These are phyloP conservation scores for Cordyceps militaris DNA, from an alignment of 2,329 filamentous ascomycete genomes.

Conservation along the genomic window DNA sequence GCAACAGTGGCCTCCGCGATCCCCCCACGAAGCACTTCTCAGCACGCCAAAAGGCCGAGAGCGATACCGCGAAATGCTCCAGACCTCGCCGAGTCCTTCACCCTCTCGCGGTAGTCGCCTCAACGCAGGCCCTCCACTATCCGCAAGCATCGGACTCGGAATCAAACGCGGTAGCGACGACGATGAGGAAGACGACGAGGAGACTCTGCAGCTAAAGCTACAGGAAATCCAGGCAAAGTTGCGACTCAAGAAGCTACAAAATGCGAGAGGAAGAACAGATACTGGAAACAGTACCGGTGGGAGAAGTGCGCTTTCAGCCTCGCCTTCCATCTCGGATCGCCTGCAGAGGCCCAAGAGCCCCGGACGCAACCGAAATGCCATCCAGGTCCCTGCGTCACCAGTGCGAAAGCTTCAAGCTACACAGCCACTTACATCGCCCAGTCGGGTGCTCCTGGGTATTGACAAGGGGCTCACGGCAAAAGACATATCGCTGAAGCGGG, in stretches of 20 bases:
- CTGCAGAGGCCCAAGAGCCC: background rate
- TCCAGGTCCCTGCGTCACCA: slow-evolving; percentile 72
- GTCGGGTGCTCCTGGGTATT: slow-evolving; percentile 74
- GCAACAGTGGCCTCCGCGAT: slow-evolving; percentile 59
- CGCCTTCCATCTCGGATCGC: slow-evolving; percentile 1
- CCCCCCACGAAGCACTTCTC: slow-evolving; percentile 56
- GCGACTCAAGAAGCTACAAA: slow-evolving; percentile 80
- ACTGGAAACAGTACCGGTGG: slow-evolving; percentile 14
- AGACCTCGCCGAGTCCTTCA: slow-evolving; percentile 61
- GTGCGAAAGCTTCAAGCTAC: slow-evolving; percentile 52
- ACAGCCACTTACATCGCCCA: slow-evolving; percentile 63
- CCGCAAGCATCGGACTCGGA: slow-evolving; percentile 29
- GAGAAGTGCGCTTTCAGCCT: slow-evolving; percentile 7
- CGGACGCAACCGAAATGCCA: slow-evolving; percentile 15
- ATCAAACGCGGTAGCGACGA: slow-evolving; percentile 47
- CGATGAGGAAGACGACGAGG: slow-evolving; percentile 89
- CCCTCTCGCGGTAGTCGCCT: slow-evolving; percentile 33
- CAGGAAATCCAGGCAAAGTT: slow-evolving; percentile 83
- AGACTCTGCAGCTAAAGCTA: slow-evolving; percentile 78
- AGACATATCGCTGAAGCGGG: slow-evolving; percentile 77
- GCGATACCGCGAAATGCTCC: slow-evolving; percentile 61
- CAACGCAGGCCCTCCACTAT: slow-evolving; percentile 11
- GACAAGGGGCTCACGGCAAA: slow-evolving; percentile 77
- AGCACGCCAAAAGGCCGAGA: slow-evolving; percentile 73
- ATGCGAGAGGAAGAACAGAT: slow-evolving; percentile 29